Conservation (phyloP, 257 asterid species). For the Anisodus acutangulus region DNA sequence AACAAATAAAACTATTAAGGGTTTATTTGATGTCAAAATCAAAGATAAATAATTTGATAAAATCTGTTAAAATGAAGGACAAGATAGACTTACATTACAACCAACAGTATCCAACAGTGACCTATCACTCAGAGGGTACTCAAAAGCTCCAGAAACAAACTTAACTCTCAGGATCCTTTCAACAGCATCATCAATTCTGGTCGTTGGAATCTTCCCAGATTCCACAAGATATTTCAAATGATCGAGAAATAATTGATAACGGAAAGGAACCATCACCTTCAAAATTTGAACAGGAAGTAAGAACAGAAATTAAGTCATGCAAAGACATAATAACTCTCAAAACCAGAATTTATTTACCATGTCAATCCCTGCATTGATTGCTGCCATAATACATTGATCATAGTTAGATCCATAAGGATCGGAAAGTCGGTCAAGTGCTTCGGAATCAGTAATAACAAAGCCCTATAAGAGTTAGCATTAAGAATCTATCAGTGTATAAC, state of each 20-base stretch:
- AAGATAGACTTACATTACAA: slow-evolving; percentile 60
- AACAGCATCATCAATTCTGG: slow-evolving; percentile 85
- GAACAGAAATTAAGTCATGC: slow-evolving; percentile 21
- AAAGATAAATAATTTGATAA: background rate
- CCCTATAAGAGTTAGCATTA: slow-evolving; percentile 53
- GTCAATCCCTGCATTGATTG: slow-evolving; percentile 79
- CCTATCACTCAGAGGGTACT: slow-evolving; percentile 63
- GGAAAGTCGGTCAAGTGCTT: slow-evolving; percentile 79
- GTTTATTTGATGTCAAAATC: background rate
- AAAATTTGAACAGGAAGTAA: slow-evolving; percentile 2
- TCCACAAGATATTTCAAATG: slow-evolving; percentile 63
- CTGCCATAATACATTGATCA: slow-evolving; percentile 59
- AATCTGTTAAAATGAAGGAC: slow-evolving; percentile 16
- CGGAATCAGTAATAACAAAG: slow-evolving; percentile 76
- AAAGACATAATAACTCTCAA: slow-evolving; percentile 2
- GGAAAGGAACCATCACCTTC: slow-evolving; percentile 86
- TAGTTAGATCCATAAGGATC: slow-evolving; percentile 72
- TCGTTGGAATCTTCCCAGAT: slow-evolving; percentile 66
- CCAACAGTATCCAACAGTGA: slow-evolving; percentile 61
- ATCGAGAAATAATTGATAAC: slow-evolving; percentile 60
- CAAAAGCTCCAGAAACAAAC: slow-evolving; percentile 78
- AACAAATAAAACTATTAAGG: background rate
- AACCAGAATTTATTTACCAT: slow-evolving; percentile 52
- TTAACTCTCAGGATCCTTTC: slow-evolving; percentile 84
- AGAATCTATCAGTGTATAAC: slow-evolving; percentile 20